Conservation (phyloP, 371 early-diverging fungal species). For the Lichtheimia corymbifera region DNA sequence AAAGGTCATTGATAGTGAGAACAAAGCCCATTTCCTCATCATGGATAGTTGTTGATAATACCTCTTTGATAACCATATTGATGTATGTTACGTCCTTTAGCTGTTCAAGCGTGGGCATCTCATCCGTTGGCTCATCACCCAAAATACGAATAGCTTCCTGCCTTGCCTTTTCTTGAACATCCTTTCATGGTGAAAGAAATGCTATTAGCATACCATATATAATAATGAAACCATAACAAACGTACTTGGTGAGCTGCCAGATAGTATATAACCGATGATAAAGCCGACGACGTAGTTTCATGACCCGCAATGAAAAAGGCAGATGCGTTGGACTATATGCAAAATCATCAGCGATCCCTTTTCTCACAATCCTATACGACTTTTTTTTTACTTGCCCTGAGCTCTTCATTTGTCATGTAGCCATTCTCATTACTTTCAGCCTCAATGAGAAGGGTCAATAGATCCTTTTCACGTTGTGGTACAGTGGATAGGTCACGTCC, state of each 20-base stretch:
- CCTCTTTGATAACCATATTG: constrained; percentile 15
- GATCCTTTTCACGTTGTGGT: constrained; percentile 31
- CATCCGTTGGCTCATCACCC: constrained; percentile 44
- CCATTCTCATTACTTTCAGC: constrained; percentile 32
- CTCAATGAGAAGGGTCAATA: constrained; percentile 58
- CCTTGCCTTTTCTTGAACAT: constrained; percentile 48
- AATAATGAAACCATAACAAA: not conserved
- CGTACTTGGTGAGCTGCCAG: constrained; percentile 20
- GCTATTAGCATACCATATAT: not conserved
- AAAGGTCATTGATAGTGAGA: not conserved
- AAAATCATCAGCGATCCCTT: constrained; percentile 6
- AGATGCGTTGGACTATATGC: constrained; percentile 20
- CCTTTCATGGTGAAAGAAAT: constrained; percentile 19
- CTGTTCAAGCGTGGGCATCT: constrained; percentile 31
- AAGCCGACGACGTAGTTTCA: constrained; percentile 27
- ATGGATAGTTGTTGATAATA: not conserved
- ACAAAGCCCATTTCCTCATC: not conserved
- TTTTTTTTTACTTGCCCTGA: constrained; percentile 22
- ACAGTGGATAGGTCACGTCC: too few relatives aligned
- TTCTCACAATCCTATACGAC: not conserved
- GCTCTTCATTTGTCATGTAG: constrained; percentile 35
- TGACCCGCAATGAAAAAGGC: constrained; percentile 24
- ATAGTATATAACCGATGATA: constrained; percentile 25
- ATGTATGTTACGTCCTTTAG: constrained; percentile 4
- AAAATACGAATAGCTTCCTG: constrained; percentile 51